phyloP scores from a whole-genome alignment of 371 early-diverging fungal species.

The Phascolomyces articulosus region DNA sequence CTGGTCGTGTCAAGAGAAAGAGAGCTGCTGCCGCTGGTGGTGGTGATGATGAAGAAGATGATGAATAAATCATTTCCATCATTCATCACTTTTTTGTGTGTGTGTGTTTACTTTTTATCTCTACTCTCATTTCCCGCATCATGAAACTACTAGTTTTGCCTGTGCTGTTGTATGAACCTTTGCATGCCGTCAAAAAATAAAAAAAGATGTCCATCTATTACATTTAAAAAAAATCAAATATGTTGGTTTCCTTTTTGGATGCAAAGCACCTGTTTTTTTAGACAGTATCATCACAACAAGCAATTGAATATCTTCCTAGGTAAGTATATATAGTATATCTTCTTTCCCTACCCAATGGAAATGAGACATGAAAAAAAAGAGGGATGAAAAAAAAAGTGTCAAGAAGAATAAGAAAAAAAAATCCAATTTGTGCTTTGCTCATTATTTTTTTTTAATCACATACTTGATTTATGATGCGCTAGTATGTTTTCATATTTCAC shows the following conservation, averaged over 20 bases:
- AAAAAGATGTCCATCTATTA: slow-evolving; percentile 28
- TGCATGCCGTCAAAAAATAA: slow-evolving; percentile 30
- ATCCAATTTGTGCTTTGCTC: neutral
- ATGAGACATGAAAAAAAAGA: neutral
- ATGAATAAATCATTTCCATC: slow-evolving; percentile 56
- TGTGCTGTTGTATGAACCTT: slow-evolving; percentile 47
- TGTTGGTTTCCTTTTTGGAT: slow-evolving; percentile 30
- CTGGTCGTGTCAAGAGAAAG: slow-evolving; percentile 98
- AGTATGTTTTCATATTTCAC: too few species aligned
- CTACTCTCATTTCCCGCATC: slow-evolving; percentile 1
- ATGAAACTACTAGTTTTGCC: too few species aligned
- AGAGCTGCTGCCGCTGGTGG: slow-evolving; percentile 68
- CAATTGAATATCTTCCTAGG: neutral
- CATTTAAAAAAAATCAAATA: neutral
- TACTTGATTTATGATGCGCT: too few species aligned
- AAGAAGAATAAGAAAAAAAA: neutral
- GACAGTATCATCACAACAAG: slow-evolving; percentile 33
- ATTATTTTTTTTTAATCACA: too few species aligned
- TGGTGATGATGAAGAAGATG: slow-evolving; percentile 74
- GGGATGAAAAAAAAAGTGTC: neutral
- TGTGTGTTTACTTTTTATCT: neutral
- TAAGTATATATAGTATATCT: slow-evolving; percentile 6
- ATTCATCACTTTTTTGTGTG: neutral
- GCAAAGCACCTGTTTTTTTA: slow-evolving; percentile 53
- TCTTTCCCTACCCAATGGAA: too few species aligned